A percentile compares a stretch with the other conserved stretches of the same genome.
Evolutionary conservation across 345 rosid genomes (phyloP).

Genomic region (Salix viminalis): DNA sequence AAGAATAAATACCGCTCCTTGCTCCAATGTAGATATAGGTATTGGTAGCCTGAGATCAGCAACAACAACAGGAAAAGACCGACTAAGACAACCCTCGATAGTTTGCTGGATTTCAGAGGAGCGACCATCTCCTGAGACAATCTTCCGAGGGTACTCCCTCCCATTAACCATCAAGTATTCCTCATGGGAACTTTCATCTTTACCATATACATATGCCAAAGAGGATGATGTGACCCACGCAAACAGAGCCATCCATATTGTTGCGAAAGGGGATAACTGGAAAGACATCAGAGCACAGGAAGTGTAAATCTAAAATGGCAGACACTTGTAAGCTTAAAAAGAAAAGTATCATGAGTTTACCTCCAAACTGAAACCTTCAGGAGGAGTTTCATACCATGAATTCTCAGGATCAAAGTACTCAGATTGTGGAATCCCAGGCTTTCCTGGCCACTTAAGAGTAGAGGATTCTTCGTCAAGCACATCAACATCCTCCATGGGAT

Average conservation of each 20-base stretch:
- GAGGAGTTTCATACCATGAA: conserved; percentile 80
- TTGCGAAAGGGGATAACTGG: conserved; percentile 80
- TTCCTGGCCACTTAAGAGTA: conserved; percentile 59
- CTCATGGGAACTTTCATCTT: conserved; percentile 68
- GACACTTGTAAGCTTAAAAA: background rate
- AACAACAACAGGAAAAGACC: conserved; percentile 69
- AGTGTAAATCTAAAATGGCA: background rate
- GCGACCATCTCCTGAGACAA: conserved; percentile 51
- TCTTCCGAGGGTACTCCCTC: conserved; percentile 57
- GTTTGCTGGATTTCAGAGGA: conserved; percentile 87
- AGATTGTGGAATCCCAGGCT: conserved; percentile 50
- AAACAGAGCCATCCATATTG: conserved; percentile 83
- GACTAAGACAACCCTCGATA: conserved; percentile 67
- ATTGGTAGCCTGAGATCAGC: conserved; percentile 58
- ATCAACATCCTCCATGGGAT: conserved; percentile 23
- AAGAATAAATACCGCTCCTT: conserved; percentile 53
- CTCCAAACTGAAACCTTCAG: conserved; percentile 67
- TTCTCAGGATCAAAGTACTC: conserved; percentile 68
- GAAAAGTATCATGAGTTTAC: conserved; percentile 35
- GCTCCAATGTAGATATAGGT: conserved; percentile 73
- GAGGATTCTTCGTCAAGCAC: conserved; percentile 37
- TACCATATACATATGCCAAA: conserved; percentile 78
- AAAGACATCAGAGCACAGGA: background rate
- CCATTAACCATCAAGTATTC: conserved; percentile 62
- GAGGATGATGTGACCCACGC: conserved; percentile 90